Base-by-base conservation (phyloP, 2,329 filamentous ascomycete genomes). In the Pseudogymnoascus sp. region DNA sequence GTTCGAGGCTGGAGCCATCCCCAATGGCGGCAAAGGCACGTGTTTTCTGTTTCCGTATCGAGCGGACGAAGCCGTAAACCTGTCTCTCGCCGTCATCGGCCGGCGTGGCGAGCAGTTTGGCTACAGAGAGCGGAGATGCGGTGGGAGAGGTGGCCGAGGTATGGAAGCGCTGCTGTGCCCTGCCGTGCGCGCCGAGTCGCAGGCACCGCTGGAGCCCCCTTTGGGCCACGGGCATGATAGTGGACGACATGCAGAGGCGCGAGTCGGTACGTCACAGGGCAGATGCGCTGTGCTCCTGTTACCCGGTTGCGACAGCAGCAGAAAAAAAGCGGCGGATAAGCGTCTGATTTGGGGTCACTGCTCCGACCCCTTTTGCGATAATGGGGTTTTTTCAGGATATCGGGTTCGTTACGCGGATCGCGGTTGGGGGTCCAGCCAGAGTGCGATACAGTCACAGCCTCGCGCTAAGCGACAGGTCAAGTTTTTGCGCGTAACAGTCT, bases 41-140 rank as follows among this genome's bases (percentile, higher is more conserved):
- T 21, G 83, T 83, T 74, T 97, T 96, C 79, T 95, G 92, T 73
- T 91, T 90, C 65, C 93, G 84, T 64, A 96, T 87, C 3, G 91
- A 93, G 66, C 90, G 85, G 62, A 97, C 82, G 77, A 89, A 93
- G 65, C 92, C 93, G 72, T 89, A 83, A 68, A 96, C 78, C 63
- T 81, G 80, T 58, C 88, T 79, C 68, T 80, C 73, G 41, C 78
- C 75, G 52, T 76, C 71, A 35, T 76, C 72, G 16, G 73, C 67
- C 1, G 82, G 80, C 41, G 75, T 76, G 74, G 78, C 81, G 60
- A 88, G 78, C 10, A 89, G 75, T 61, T 78, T 77, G n/a, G 84
- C 81, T 43, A 87, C 71, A 1, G 81, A 79, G 61, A 69, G 74
- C 64, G 80, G 74, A 63, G 74, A 68, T 73, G 72, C 19, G 7